Percentiles rank a stretch among this genome's conserved stretches.
Conservation (phyloP, 179 eudicot genomes). For the Actinidia chinensis region DNA sequence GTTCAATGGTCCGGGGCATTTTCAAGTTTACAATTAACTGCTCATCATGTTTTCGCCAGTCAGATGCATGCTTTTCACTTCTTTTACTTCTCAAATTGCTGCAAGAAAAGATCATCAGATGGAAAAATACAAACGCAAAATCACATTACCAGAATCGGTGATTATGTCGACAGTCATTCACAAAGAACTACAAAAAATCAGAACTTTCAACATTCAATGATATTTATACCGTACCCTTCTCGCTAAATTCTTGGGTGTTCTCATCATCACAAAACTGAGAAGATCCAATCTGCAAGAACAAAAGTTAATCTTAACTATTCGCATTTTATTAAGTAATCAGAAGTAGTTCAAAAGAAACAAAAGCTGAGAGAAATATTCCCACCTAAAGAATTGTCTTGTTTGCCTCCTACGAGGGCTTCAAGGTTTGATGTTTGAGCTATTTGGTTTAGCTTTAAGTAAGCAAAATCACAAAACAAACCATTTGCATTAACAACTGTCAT, state of each 20-base stretch:
- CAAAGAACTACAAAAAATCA: background rate
- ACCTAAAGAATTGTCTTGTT: slow-evolving; percentile 47
- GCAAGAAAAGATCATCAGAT: slow-evolving; percentile 22
- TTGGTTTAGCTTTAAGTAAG: slow-evolving; percentile 37
- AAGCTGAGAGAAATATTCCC: slow-evolving; percentile 20
- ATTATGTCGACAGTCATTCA: slow-evolving; percentile 1
- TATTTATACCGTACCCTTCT: slow-evolving; percentile 73
- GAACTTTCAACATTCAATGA: background rate
- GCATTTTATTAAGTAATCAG: background rate
- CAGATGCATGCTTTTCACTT: slow-evolving; percentile 74
- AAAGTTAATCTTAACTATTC: background rate
- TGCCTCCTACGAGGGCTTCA: slow-evolving; percentile 40
- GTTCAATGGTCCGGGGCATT: slow-evolving; percentile 79
- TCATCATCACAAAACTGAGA: slow-evolving; percentile 51
- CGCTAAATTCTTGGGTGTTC: slow-evolving; percentile 59
- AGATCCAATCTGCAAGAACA: slow-evolving; percentile 52
- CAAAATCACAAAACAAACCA: slow-evolving; percentile 22
- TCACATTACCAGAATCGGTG: background rate
- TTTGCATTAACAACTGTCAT: background rate
- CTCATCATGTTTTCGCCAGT: slow-evolving; percentile 64
- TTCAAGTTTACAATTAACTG: slow-evolving; percentile 67
- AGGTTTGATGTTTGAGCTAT: slow-evolving; percentile 42
- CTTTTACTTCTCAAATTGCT: slow-evolving; percentile 67
- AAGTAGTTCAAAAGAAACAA: background rate
- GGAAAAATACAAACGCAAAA: background rate